These are phyloP conservation scores for Nothophaeocryptopus gaeumannii DNA, from an alignment of 2,329 filamentous ascomycete genomes.

Conservation along the genomic window DNA sequence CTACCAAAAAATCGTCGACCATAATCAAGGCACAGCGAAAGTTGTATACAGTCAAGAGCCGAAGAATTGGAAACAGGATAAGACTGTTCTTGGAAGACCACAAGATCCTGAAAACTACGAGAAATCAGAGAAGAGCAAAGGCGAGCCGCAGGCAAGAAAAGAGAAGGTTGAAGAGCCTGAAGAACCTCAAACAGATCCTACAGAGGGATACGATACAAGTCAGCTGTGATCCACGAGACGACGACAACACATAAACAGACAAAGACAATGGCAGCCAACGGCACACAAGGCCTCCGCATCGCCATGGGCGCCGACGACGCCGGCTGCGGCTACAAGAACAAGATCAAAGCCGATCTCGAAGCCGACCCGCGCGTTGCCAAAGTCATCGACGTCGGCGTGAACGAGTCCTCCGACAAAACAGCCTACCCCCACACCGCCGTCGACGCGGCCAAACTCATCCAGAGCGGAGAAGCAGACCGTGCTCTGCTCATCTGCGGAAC, in stretches of 20 bases:
- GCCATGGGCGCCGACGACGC: constrained; percentile 68
- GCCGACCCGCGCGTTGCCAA: constrained; percentile 63
- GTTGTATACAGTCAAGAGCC: constrained; percentile 38
- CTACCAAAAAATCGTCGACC: constrained; percentile 38
- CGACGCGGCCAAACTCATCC: constrained; percentile 64
- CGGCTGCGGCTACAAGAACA: constrained; percentile 74
- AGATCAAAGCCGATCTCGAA: constrained; percentile 70
- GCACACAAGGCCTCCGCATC: constrained; percentile 44
- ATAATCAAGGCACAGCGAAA: constrained; percentile 37
- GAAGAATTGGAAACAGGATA: constrained; percentile 28
- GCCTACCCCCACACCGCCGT: constrained; percentile 79
- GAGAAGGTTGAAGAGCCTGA: constrained; percentile 7
- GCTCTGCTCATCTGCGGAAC: constrained; percentile 83
- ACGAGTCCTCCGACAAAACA: constrained; percentile 66
- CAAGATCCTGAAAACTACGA: constrained; percentile 18
- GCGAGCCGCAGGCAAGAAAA: constrained; percentile 20
- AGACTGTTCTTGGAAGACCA: constrained; percentile 39
- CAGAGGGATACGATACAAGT: constrained; percentile 32
- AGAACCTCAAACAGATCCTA: constrained; percentile 18
- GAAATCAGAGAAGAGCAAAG: constrained; percentile 24
- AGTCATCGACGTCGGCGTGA: constrained; percentile 72
- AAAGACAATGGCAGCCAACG: constrained; percentile 23
- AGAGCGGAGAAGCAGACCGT: constrained; percentile 66
- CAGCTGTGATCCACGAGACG: constrained; percentile 25
- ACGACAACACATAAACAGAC: constrained; percentile 2